phyloP scores from a whole-genome alignment of 1,139 yeast species.

The Hansenula sp. region DNA sequence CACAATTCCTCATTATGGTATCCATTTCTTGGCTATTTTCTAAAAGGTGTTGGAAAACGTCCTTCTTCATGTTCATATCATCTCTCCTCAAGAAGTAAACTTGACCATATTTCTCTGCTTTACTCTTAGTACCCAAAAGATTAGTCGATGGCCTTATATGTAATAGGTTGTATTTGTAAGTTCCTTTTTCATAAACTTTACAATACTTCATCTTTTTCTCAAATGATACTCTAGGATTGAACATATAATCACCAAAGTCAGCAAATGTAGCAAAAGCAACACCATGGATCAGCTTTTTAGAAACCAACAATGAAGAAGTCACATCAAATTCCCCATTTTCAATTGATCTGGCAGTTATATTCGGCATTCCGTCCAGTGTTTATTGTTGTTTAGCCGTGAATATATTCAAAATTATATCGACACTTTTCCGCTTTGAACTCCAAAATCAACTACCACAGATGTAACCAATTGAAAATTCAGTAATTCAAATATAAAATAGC shows the following conservation, averaged over 20 bases:
- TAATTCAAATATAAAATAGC: too few relatives aligned
- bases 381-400: too few relatives aligned
- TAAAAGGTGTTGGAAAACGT: neutral
- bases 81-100: neutral
- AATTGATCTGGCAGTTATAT: slow-evolving; percentile 2
- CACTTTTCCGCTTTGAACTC: too few relatives aligned
- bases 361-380: neutral
- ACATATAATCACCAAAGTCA: neutral
- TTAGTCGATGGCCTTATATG: neutral
- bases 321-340: slow-evolving; percentile 2
- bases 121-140: neutral
- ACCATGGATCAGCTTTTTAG: neutral
- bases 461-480: too few relatives aligned
- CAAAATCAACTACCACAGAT: too few relatives aligned
- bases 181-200: neutral
- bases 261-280: slow-evolving; percentile 10
- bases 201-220: neutral
- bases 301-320: neutral
- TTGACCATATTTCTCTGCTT: neutral
- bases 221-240: neutral
- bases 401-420: too few relatives aligned
- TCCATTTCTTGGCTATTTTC: neutral
- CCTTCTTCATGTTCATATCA: neutral
- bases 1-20: neutral
- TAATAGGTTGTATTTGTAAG: neutral